Conservation (phyloP, 75 land plant species). For the Cryptomeria japonica region DNA sequence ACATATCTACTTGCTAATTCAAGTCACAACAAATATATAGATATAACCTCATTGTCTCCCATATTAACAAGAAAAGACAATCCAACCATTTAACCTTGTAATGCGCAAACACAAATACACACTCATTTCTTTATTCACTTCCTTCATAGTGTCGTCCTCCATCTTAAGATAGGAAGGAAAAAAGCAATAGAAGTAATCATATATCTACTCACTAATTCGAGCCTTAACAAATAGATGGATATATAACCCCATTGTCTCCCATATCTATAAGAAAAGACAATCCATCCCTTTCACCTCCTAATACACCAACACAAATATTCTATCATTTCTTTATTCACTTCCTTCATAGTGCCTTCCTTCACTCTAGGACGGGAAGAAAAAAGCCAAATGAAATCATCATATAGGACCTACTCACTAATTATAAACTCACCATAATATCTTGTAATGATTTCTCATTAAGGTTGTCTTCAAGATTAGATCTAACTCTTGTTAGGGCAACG, state of each 20-base stretch:
- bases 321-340: constrained; percentile 7
- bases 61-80: constrained; percentile 55
- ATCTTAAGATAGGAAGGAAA: constrained; percentile 27
- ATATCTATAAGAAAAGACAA: constrained; percentile 55
- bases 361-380: constrained; percentile 28
- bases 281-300: constrained; percentile 49
- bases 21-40: constrained; percentile 46
- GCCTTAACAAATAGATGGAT: constrained; percentile 52
- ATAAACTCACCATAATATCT: constrained; percentile 62
- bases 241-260: constrained; percentile 67
- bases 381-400: constrained; percentile 47
- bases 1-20: no score
- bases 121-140: constrained; percentile 7
- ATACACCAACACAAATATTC: constrained; percentile 7
- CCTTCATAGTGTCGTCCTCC: constrained; percentile 37
- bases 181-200: constrained; percentile 46
- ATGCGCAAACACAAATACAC: constrained; percentile 5
- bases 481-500: not conserved
- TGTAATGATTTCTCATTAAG: constrained; percentile 37
- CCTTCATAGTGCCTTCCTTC: constrained; percentile 38
- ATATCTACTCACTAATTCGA: constrained; percentile 71
- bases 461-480: constrained; percentile 22
- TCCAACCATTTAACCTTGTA: constrained; percentile 48
- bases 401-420: constrained; percentile 73
- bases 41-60: constrained; percentile 65